phyloP scores from a whole-genome alignment of 1,139 yeast species.

The Torulaspora pretoriensis region DNA sequence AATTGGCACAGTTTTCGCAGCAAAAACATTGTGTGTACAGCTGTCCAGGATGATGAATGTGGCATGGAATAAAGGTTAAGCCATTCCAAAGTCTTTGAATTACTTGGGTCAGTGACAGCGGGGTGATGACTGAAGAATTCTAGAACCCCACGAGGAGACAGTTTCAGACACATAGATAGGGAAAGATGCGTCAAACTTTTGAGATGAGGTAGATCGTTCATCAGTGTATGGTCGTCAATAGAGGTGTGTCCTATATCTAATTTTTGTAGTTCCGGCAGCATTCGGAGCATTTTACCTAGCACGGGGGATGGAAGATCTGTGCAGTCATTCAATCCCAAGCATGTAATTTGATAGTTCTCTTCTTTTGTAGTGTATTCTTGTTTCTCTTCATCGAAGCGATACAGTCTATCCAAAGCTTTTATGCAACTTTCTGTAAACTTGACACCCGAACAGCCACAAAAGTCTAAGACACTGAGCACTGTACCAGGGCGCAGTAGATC shows the following conservation, averaged over 20 bases:
- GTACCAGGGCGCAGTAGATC: slow-evolving; percentile 57
- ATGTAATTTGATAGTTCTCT: slow-evolving; percentile 39
- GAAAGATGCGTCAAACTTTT: slow-evolving; percentile 70
- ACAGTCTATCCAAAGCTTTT: slow-evolving; percentile 27
- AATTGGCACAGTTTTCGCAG: slow-evolving; percentile 44
- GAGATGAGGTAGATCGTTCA: slow-evolving; percentile 47
- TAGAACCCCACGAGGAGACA: slow-evolving; percentile 70
- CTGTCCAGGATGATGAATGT: slow-evolving; percentile 61
- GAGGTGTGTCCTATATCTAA: slow-evolving; percentile 82
- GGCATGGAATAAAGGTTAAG: slow-evolving; percentile 69
- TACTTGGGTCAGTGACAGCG: slow-evolving; percentile 48
- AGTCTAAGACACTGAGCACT: slow-evolving; percentile 67
- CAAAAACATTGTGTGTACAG: slow-evolving; percentile 54
- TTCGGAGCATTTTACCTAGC: slow-evolving; percentile 55
- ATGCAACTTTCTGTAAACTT: slow-evolving; percentile 60
- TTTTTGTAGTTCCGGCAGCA: slow-evolving; percentile 55
- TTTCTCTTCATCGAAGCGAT: slow-evolving; percentile 15
- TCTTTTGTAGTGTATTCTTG: slow-evolving; percentile 21
- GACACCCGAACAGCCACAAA: slow-evolving; percentile 80
- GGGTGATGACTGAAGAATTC: slow-evolving; percentile 73
- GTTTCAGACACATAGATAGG: slow-evolving; percentile 69
- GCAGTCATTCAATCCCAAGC: slow-evolving; percentile 83
- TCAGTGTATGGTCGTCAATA: slow-evolving; percentile 53
- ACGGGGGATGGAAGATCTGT: slow-evolving; percentile 62
- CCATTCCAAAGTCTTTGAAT: slow-evolving; percentile 55